phyloP scores from a whole-genome alignment of 108 stramenopile species.

The Nitzschia sp. region DNA sequence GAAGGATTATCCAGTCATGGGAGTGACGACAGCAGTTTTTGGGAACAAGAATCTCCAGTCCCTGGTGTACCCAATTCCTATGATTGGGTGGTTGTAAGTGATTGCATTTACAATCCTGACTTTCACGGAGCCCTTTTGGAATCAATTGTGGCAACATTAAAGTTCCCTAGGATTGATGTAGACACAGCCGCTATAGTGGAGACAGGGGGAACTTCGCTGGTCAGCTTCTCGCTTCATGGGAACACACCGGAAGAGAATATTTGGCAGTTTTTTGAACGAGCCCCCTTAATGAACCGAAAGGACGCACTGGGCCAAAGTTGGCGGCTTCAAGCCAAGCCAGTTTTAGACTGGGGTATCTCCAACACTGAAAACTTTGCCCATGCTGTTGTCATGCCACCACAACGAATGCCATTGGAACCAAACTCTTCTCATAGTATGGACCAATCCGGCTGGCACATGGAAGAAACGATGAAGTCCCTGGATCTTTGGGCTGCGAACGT shows the following conservation, averaged over 20 bases:
- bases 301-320: not conserved
- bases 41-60: not conserved
- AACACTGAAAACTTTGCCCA: not conserved
- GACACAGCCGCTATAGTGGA: not conserved
- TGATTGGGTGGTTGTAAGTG: slow-evolving; percentile 32
- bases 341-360: not conserved
- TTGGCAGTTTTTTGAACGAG: slow-evolving; percentile 28
- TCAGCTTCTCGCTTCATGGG: slow-evolving; percentile 43
- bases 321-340: slow-evolving; percentile 1
- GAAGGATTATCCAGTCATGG: not conserved
- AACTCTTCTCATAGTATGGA: not conserved
- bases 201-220: slow-evolving; percentile 23
- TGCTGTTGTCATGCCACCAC: not conserved
- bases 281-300: not conserved
- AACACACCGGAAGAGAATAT: slow-evolving; percentile 23
- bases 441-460: slow-evolving; percentile 27
- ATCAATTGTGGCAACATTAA: slow-evolving; percentile 22
- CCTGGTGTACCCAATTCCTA: not conserved
- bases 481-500: slow-evolving; percentile 17
- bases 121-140: slow-evolving; percentile 36
- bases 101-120: slow-evolving; percentile 46
- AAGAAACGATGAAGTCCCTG: slow-evolving; percentile 28
- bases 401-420: not conserved
- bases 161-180: not conserved
- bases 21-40: not conserved